Conservation (phyloP, 768 basidiomycete species). For the Pleurotus citrinopileatus region DNA sequence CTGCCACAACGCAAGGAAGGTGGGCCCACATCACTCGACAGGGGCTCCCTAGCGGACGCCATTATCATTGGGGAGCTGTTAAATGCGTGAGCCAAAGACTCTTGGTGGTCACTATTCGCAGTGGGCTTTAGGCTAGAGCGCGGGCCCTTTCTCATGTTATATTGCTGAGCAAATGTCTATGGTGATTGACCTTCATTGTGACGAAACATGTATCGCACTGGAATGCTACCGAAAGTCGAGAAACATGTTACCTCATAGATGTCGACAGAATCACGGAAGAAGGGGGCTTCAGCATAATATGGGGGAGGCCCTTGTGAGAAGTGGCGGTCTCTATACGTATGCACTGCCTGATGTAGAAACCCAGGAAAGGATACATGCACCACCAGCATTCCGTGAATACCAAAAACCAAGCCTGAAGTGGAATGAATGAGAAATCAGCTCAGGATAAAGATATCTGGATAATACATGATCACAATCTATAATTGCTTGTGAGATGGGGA, state of each 20-base stretch:
- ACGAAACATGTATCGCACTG: neutral
- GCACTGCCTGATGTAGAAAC: neutral
- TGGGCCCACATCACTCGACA: slow-evolving; percentile 36
- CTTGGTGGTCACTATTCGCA: neutral
- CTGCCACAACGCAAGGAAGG: slow-evolving; percentile 46
- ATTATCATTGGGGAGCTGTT: slow-evolving; percentile 69
- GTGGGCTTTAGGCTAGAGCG: no score
- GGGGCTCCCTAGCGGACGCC: slow-evolving; percentile 56
- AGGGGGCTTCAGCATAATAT: neutral
- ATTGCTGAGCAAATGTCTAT: no score
- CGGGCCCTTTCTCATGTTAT: no score
- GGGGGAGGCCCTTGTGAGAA: neutral
- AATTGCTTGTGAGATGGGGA: slow-evolving; percentile 3
- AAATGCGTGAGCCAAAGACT: neutral
- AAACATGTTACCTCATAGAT: neutral
- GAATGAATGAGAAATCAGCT: neutral
- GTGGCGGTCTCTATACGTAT: neutral
- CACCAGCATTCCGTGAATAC: neutral
- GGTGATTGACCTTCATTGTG: neutral
- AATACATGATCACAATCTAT: slow-evolving; percentile 6
- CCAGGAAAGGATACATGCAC: neutral
- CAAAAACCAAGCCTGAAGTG: neutral
- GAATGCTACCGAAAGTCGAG: neutral
- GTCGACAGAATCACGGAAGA: neutral
- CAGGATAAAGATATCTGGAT: neutral